Percentiles rank a stretch among this genome's conserved stretches.
phyloP scores from a whole-genome alignment of 2,329 filamentous ascomycete genomes.

The Monosporascus sp. region DNA sequence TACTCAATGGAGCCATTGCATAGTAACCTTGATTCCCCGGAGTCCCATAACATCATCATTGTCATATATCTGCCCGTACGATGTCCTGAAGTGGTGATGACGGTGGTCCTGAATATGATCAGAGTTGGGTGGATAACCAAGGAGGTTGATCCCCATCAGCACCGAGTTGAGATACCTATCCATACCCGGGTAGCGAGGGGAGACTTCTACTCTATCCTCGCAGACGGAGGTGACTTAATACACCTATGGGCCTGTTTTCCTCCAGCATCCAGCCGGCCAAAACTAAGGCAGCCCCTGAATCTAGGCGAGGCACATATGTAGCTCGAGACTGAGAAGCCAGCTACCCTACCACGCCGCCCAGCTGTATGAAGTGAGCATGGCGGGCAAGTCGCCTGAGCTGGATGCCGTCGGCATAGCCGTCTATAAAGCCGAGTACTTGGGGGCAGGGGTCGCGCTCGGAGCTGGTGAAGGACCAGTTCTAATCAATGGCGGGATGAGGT shows the following conservation, averaged over 20 bases:
- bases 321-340: conserved; percentile 60
- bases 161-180: too few relatives aligned
- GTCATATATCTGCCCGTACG: too few relatives aligned
- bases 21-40: too few relatives aligned
- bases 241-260: conserved; percentile 61
- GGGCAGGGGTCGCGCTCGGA: conserved; percentile 58
- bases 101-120: too few relatives aligned
- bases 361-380: conserved; percentile 48
- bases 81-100: too few relatives aligned
- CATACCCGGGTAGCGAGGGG: conserved; percentile 64
- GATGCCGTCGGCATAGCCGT: conserved; percentile 58
- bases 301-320: conserved; percentile 61
- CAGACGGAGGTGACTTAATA: conserved; percentile 58
- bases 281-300: conserved; percentile 62
- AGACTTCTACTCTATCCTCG: conserved; percentile 33
- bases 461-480: conserved; percentile 58
- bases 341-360: conserved; percentile 61
- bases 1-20: too few relatives aligned
- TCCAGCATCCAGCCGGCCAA: conserved; percentile 58
- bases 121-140: too few relatives aligned
- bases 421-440: conserved; percentile 67
- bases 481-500: conserved; percentile 60
- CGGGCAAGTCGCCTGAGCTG: conserved; percentile 45
- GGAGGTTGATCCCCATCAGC: too few relatives aligned
- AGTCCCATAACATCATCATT: too few relatives aligned